Evolutionary conservation across 495 filamentous ascomycete genomes (phyloP).

Genomic region (Hypoxylon rickii): DNA sequence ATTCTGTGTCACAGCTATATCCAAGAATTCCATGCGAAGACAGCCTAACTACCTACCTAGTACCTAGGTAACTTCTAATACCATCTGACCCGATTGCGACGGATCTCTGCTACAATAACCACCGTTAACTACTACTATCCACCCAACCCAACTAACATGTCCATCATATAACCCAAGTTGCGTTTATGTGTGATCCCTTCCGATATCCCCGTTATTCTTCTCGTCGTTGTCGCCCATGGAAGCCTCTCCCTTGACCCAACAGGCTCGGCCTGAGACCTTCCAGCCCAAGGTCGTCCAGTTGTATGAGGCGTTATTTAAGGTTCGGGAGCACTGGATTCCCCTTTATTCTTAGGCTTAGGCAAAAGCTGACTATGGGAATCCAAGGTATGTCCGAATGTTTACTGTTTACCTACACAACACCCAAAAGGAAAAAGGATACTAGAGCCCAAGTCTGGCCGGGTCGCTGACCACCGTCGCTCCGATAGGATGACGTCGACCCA

Average conservation of each 20-base stretch:
- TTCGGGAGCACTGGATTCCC: conserved; percentile 46
- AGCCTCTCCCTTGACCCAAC: conserved; percentile 89
- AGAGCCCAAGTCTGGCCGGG: background rate
- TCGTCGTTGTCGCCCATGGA: conserved; percentile 64
- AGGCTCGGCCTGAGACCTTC: conserved; percentile 86
- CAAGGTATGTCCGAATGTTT: conserved; percentile 32
- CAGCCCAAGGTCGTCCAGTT: conserved; percentile 91
- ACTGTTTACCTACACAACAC: background rate
- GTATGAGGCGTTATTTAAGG: conserved; percentile 86
- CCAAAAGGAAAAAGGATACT: no score
- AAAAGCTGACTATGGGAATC: conserved; percentile 34
- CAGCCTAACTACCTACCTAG: no score
- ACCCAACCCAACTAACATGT: background rate
- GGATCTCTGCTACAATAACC: no score
- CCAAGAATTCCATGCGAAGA: no score
- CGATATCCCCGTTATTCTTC: no score
- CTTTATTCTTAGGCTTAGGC: conserved; percentile 18
- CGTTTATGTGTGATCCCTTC: conserved; percentile 11
- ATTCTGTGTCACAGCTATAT: no score
- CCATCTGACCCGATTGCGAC: no score
- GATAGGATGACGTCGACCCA: conserved; percentile 59
- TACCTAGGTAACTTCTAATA: no score
- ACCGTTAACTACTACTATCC: no score
- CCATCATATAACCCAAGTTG: background rate
- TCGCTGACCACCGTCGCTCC: conserved; percentile 13